A percentile compares a stretch with the other conserved stretches of the same genome.
These are phyloP conservation scores for Plasmopara muralis DNA, from an alignment of 352 stramenopile species.

Conservation along the genomic window DNA sequence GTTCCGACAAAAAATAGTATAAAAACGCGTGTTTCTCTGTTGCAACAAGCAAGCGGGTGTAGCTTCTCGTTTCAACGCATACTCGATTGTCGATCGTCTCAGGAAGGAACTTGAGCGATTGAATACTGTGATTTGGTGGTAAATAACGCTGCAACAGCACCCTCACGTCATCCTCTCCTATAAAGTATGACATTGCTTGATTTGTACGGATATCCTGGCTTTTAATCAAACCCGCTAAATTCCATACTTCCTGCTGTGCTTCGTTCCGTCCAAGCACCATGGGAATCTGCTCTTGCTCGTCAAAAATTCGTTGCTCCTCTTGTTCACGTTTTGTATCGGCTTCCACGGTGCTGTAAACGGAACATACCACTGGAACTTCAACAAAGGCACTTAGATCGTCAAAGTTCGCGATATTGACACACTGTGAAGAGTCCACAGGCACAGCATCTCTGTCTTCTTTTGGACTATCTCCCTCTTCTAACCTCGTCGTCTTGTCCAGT, in stretches of 20 bases:
- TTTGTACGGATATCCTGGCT: constrained; percentile 79
- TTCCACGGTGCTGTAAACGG: constrained; percentile 47
- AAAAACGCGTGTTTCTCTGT: constrained; percentile 64
- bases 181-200: constrained; percentile 68
- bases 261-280: constrained; percentile 66
- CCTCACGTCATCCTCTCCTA: constrained; percentile 50
- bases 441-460: constrained; percentile 12
- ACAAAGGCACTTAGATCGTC: constrained; percentile 45
- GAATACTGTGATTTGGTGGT: constrained; percentile 66
- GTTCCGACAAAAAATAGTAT: constrained; percentile 75
- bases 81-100: constrained; percentile 79
- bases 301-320: constrained; percentile 45
- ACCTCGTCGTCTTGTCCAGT: constrained; percentile 10
- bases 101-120: constrained; percentile 62
- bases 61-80: constrained; percentile 67
- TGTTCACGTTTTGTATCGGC: constrained; percentile 36
- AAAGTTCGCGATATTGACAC: constrained; percentile 30
- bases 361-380: constrained; percentile 47
- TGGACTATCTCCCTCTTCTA: constrained; percentile 7
- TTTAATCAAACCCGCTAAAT: constrained; percentile 62
- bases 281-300: constrained; percentile 48
- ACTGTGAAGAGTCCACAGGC: constrained; percentile 39
- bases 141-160: constrained; percentile 70
- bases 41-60: constrained; percentile 63
- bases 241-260: constrained; percentile 65